Evolutionary conservation across 495 filamentous ascomycete genomes (phyloP), one percentile per base, ranked within the genome.

Genomic region (Halenospora varia): DNA sequence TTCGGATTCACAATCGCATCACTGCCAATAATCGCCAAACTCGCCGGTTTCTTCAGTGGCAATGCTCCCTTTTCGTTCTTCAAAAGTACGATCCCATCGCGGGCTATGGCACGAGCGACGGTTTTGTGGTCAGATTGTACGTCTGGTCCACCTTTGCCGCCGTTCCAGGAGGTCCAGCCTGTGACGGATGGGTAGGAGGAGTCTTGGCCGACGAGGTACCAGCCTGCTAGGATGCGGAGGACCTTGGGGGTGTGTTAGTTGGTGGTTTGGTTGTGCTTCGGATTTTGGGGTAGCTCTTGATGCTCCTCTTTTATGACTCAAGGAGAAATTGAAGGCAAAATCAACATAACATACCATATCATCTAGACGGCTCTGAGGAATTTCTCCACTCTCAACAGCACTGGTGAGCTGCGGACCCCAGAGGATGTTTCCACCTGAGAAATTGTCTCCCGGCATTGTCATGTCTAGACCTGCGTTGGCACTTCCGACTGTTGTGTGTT

Each of bases 241-340:
- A 81, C 88, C 88, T 94, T 94, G 66, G 96, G 92, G 64, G 96
- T 90, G n/a, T n/a, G n/a, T n/a, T n/a, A n/a, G n/a, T 20, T 96
- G 62, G 48, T 93, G 86, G 81, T 88, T 96, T 69, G 88, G 82
- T 70, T 19, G 82, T 81, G 10, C 59, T 69, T 2, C 64, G 66
- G 11, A 76, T n/a, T n/a, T n/a, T n/a, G n/a, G n/a, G n/a, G n/a
- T n/a, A n/a, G n/a, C n/a, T n/a, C n/a, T n/a, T n/a, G n/a, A n/a
- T n/a, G n/a, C n/a, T n/a, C n/a, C n/a, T n/a, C n/a, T n/a, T n/a
- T n/a, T n/a, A n/a, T n/a, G n/a, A n/a, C n/a, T n/a, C n/a, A n/a
- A n/a, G n/a, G n/a, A n/a, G n/a, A n/a, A n/a, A n/a, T n/a, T n/a
- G n/a, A n/a, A n/a, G n/a, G n/a, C n/a, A n/a, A n/a, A n/a, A n/a